These are phyloP conservation scores for Cetradonia linearis DNA, from an alignment of 495 filamentous ascomycete species.

Conservation along the genomic window DNA sequence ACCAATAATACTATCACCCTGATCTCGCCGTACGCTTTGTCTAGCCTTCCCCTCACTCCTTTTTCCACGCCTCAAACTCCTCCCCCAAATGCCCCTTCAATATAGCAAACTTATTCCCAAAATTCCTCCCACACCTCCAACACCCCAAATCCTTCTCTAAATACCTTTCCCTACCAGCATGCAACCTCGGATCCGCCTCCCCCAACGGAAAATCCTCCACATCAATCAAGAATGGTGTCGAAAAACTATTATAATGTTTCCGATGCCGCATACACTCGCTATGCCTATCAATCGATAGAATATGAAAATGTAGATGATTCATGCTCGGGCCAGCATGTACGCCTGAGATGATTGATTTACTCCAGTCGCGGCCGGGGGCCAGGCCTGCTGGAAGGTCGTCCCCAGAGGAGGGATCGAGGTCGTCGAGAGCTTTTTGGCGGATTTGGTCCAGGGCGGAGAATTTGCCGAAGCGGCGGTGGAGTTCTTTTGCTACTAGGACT, in stretches of 20 bases:
- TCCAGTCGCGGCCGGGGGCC: slow-evolving; percentile 69
- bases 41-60: slow-evolving; percentile 36
- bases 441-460: slow-evolving; percentile 50
- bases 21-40: neutral
- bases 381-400: slow-evolving; percentile 35
- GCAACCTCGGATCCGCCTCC: slow-evolving; percentile 46
- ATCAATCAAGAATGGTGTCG: slow-evolving; percentile 73
- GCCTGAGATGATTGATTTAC: slow-evolving; percentile 62
- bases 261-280: slow-evolving; percentile 61
- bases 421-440: slow-evolving; percentile 49
- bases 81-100: slow-evolving; percentile 70
- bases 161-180: slow-evolving; percentile 45
- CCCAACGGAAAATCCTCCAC: slow-evolving; percentile 74
- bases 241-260: slow-evolving; percentile 90
- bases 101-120: slow-evolving; percentile 58
- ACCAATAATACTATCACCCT: neutral
- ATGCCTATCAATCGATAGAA: slow-evolving; percentile 63
- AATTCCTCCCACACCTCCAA: slow-evolving; percentile 74
- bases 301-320: slow-evolving; percentile 86
- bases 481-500: slow-evolving; percentile 58
- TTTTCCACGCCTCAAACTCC: slow-evolving; percentile 79
- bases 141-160: slow-evolving; percentile 57
- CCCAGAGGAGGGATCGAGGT: slow-evolving; percentile 33
- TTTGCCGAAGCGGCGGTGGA: slow-evolving; percentile 58
- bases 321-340: slow-evolving; percentile 84